Evolutionary conservation across 202 grass and related monocot genomes (phyloP).

Genomic region (Dendrocalamus latiflorus): DNA sequence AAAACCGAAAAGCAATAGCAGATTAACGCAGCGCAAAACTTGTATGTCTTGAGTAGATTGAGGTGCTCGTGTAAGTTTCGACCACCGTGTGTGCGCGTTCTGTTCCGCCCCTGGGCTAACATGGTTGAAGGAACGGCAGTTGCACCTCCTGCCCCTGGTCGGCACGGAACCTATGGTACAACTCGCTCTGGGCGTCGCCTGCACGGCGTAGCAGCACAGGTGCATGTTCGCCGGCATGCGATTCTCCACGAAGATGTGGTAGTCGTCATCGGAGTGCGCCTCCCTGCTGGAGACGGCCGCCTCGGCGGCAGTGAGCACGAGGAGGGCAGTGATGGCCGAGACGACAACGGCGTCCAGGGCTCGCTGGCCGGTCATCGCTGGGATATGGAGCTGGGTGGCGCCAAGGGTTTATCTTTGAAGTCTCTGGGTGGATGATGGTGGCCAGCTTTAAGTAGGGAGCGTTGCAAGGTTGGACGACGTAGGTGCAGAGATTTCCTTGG

Average conservation of each 20-base stretch:
- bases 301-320: background rate
- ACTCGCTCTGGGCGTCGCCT: background rate
- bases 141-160: background rate
- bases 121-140: too few relatives aligned
- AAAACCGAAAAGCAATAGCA: too few relatives aligned
- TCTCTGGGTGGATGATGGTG: background rate
- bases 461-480: background rate
- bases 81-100: too few relatives aligned
- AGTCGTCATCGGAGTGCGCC: background rate
- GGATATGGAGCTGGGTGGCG: background rate
- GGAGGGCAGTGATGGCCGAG: background rate
- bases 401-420: background rate
- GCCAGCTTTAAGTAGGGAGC: too few relatives aligned
- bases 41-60: too few relatives aligned
- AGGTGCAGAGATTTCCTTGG: background rate
- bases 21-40: too few relatives aligned
- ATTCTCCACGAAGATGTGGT: background rate
- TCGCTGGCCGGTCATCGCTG: background rate
- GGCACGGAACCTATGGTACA: constrained; percentile 3
- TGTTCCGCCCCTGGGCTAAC: too few relatives aligned
- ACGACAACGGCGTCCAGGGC: background rate
- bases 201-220: background rate
- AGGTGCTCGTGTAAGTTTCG: too few relatives aligned
- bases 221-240: background rate
- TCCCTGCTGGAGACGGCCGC: background rate